Percentiles rank a stretch among this genome's conserved stretches.
phyloP scores from a whole-genome alignment of 495 filamentous ascomycete genomes.

The Hypoxylon lenormandii region DNA sequence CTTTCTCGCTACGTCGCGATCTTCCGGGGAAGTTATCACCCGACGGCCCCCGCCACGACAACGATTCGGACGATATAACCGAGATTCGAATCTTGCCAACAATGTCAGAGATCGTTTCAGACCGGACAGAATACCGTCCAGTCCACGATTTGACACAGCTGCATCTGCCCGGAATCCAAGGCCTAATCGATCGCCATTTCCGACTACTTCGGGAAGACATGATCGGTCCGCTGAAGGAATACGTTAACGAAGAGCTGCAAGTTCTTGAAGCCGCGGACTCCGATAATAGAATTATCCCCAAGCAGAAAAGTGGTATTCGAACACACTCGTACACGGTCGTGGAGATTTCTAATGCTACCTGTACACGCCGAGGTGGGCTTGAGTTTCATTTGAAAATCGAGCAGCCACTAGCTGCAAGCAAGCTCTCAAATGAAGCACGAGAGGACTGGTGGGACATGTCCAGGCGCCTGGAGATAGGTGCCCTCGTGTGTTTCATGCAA shows the following conservation, averaged over 20 bases:
- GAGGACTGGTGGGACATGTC: constrained; percentile 70
- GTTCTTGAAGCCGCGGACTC: constrained; percentile 15
- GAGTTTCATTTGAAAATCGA: constrained; percentile 65
- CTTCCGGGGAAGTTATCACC: constrained; percentile 64
- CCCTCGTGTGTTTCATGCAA: constrained; percentile 68
- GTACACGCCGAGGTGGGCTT: constrained; percentile 63
- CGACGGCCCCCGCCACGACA: constrained; percentile 72
- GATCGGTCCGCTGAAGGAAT: constrained; percentile 69
- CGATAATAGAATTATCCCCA: neutral
- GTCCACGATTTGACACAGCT: constrained; percentile 58
- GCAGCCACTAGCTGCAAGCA: constrained; percentile 58
- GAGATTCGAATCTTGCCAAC: constrained; percentile 74
- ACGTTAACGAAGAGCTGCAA: constrained; percentile 59
- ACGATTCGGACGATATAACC: constrained; percentile 69
- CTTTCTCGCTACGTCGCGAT: constrained; percentile 59
- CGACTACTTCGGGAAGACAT: constrained; percentile 74
- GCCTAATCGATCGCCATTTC: constrained; percentile 76
- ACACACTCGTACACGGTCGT: constrained; percentile 57
- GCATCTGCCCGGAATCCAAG: constrained; percentile 68
- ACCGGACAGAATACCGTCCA: constrained; percentile 70
- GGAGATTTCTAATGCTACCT: constrained; percentile 51
- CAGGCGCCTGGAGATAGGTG: constrained; percentile 66
- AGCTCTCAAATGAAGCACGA: constrained; percentile 48
- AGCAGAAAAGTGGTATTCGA: constrained; percentile 32
- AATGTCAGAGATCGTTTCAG: constrained; percentile 67